A percentile compares a stretch with the other conserved stretches of the same genome.
Conservation (phyloP, 345 rosid genomes). For the Anastatica hierochuntica region DNA sequence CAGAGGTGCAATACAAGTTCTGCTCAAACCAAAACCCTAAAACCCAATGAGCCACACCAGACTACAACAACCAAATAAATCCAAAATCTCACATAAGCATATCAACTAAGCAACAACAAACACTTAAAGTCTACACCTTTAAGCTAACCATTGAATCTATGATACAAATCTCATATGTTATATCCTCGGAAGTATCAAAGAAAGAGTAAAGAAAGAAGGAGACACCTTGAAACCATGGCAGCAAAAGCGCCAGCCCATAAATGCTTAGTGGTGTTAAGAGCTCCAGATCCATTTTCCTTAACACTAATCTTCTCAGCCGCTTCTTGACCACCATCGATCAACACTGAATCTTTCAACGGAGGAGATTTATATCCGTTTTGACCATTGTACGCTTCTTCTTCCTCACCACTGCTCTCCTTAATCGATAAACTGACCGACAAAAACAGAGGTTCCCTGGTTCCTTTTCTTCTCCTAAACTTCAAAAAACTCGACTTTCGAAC, state of each 20-base stretch:
- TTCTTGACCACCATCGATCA: conserved; percentile 3
- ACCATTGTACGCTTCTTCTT: conserved; percentile 28
- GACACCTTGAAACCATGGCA: conserved; percentile 72
- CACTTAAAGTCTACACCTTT: conserved; percentile 6
- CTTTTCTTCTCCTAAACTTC: conserved; percentile 21
- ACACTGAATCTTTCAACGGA: conserved; percentile 10
- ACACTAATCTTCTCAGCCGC: conserved; percentile 1
- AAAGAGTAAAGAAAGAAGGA: conserved; percentile 5
- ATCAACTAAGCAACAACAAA: background rate
- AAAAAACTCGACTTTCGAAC: conserved; percentile 21
- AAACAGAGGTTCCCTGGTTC: conserved; percentile 35
- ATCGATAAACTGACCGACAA: conserved; percentile 61
- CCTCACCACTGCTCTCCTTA: conserved; percentile 37
- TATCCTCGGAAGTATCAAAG: background rate
- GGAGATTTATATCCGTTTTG: conserved; percentile 15
- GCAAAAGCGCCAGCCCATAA: conserved; percentile 80
- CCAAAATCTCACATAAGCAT: background rate
- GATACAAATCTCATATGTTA: background rate
- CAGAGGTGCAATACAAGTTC: conserved; percentile 71
- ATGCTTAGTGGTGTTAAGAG: conserved; percentile 44
- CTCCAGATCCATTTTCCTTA: conserved; percentile 23
- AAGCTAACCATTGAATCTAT: background rate
- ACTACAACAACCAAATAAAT: conserved; percentile 15
- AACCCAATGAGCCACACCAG: conserved; percentile 21
- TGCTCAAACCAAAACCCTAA: conserved; percentile 28